Percentiles rank a stretch among this genome's conserved stretches.
These are phyloP conservation scores for Pelargonium cotyledonis DNA, from an alignment of 441 rosid genomes.

Conservation along the genomic window DNA sequence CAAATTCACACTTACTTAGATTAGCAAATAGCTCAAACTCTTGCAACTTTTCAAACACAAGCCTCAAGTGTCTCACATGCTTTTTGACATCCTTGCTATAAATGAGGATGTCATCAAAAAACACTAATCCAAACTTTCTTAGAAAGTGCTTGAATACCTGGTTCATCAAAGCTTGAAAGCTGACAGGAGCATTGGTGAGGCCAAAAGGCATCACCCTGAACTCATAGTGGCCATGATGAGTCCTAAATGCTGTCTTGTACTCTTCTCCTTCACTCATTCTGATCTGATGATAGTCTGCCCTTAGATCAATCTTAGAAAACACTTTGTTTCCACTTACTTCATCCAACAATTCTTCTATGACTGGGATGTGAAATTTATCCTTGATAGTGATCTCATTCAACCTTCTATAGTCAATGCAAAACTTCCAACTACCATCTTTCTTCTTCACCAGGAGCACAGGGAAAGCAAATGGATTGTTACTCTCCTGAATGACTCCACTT, in stretches of 20 bases:
- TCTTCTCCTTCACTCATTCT: neutral
- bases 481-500: neutral
- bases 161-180: neutral
- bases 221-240: neutral
- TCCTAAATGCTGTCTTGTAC: neutral
- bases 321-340: neutral
- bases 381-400: neutral
- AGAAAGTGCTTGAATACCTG: neutral
- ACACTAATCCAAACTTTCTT: neutral
- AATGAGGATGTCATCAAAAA: neutral
- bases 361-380: neutral
- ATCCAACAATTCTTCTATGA: neutral
- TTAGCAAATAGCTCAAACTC: too few species aligned
- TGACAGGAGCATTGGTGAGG: neutral
- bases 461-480: neutral
- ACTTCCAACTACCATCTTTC: neutral
- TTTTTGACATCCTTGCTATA: too few species aligned
- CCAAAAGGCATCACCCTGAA: neutral
- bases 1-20: too few species aligned
- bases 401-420: neutral
- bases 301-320: neutral
- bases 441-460: neutral
- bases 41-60: too few species aligned
- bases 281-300: neutral
- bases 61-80: too few species aligned